Evolutionary conservation across 2,329 filamentous ascomycete species (phyloP).

Genomic region (Ophiostoma pallidulum): DNA sequence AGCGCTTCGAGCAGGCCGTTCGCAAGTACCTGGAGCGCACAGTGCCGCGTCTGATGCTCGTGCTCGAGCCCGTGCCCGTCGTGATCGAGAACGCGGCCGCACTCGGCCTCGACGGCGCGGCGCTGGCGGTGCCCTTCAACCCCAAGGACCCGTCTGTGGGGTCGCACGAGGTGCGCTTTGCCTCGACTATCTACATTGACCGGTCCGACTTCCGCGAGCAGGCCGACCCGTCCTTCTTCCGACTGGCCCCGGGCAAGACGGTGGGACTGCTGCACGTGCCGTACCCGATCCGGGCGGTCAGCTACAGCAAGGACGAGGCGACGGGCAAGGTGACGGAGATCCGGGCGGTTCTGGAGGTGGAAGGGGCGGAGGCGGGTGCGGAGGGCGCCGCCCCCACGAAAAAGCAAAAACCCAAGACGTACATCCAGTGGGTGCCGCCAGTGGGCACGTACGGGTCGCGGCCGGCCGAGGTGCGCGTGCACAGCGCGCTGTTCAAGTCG

Average conservation of each 20-base stretch:
- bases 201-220: conserved; percentile 66
- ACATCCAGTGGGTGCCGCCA: conserved; percentile 77
- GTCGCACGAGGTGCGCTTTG: conserved; percentile 52
- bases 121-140: conserved; percentile 67
- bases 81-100: conserved; percentile 62
- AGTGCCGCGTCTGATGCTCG: conserved; percentile 80
- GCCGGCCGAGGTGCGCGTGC: conserved; percentile 65
- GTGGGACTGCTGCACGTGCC: conserved; percentile 66
- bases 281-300: conserved; percentile 58
- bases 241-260: conserved; percentile 59
- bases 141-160: conserved; percentile 67
- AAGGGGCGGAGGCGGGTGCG: no score
- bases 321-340: conserved; percentile 47
- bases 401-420: conserved; percentile 72
- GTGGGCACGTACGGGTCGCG: conserved; percentile 47
- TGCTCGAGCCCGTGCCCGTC: conserved; percentile 76
- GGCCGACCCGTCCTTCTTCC: conserved; percentile 66
- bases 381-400: conserved; percentile 60
- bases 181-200: conserved; percentile 77
- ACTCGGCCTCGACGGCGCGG: conserved; percentile 44
- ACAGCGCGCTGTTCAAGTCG: conserved; percentile 78
- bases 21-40: conserved; percentile 79
- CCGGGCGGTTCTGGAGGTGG: conserved; percentile 57
- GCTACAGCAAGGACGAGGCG: conserved; percentile 55
- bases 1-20: conserved; percentile 76